These are phyloP conservation scores for Acacia crassicarpa DNA, from an alignment of 306 rosid species.

Conservation along the genomic window DNA sequence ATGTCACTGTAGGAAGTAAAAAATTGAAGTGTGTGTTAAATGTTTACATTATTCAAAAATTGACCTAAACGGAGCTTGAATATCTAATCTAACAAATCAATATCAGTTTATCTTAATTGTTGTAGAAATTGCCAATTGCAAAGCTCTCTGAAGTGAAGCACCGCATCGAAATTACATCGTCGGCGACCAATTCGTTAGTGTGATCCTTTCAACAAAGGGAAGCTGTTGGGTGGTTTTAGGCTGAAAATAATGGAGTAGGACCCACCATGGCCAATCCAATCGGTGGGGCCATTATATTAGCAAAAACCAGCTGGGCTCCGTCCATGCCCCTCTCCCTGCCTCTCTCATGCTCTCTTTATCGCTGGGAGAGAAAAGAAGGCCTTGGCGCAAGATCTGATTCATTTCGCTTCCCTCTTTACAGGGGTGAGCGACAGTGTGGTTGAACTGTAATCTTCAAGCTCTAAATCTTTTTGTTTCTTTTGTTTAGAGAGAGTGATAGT, in stretches of 20 bases:
- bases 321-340: neutral
- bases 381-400: constrained; percentile 59
- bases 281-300: constrained; percentile 53
- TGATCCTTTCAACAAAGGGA: constrained; percentile 26
- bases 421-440: constrained; percentile 21
- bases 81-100: neutral
- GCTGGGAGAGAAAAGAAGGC: constrained; percentile 20
- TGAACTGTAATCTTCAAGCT: constrained; percentile 33
- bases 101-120: neutral
- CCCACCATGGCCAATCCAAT: constrained; percentile 33
- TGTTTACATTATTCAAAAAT: neutral
- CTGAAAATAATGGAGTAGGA: constrained; percentile 39
- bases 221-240: neutral
- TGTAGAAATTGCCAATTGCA: constrained; percentile 14
- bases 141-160: neutral
- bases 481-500: constrained; percentile 9
- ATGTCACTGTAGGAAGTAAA: neutral
- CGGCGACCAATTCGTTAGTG: constrained; percentile 16
- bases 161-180: neutral
- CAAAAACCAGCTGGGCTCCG: constrained; percentile 58
- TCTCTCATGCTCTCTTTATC: constrained; percentile 30
- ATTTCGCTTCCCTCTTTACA: constrained; percentile 27
- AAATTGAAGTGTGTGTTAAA: neutral
- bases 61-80: neutral
- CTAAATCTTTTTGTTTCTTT: constrained; percentile 41